Base-by-base conservation (phyloP, 2,329 filamentous ascomycete species). In the Cadophora luteo-olivacea region DNA sequence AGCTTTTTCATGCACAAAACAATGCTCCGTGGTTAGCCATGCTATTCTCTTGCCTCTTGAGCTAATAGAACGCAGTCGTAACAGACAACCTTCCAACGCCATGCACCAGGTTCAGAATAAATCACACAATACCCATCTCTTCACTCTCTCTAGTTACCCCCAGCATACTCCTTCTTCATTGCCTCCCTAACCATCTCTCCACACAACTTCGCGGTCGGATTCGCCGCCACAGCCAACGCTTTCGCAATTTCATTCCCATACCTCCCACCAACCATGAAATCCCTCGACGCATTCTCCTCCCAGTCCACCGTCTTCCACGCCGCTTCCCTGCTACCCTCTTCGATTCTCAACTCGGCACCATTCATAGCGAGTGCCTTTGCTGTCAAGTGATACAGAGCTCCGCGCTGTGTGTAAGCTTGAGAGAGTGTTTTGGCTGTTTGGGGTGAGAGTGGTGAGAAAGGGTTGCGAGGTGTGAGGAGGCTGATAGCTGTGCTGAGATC, bases 371-470 rank as follows among this genome's bases (percentile, higher is more conserved):
- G 70, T 0, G 66, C 61, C 62, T 76, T 90, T 67, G 86, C 83
- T 1, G 87, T 88, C 71, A 83, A 82, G 70, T 89, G 84, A 72
- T 89, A 90, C 45, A 91, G 80, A 41, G 88, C 87, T 3, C 86
- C 91, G 61, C 91, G 85, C 77, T 94, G 92, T 0, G 91, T 93
- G 74, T 92, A 87, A 4, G 91, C 89, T 72, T 89, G 87, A 1
- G 89, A 87, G 9, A 95, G 80, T 0, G 91, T 89, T 67, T 86
- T 89, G 12, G 87, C 88, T 36, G 88, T 86, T 63, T 88, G 85
- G 7, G 87, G 84, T 1, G 91, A 93, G 41, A 93, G 81, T 16
- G 86, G 80, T 1, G 83, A 80, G 29, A 81, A 81, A 1, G 83
- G 77, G 0, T 81, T 83, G 0, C 79, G 75, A 0, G 89, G 90